Conservation (phyloP, 257 asterid species). For the Gardenia jasminoides region DNA sequence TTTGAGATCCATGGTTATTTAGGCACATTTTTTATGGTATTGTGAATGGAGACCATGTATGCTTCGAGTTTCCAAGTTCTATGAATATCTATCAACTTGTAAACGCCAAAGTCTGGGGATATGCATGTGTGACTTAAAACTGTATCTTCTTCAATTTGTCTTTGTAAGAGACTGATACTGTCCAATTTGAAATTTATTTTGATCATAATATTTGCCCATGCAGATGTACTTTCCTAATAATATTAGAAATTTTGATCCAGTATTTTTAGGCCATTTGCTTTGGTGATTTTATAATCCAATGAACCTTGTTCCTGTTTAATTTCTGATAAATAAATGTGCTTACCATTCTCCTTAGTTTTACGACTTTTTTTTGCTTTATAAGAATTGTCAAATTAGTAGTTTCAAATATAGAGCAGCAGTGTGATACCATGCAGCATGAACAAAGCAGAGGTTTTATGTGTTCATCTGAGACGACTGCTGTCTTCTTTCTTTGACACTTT, state of each 20-base stretch:
- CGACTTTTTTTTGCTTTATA: not conserved
- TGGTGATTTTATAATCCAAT: not conserved
- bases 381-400: not conserved
- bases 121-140: not conserved
- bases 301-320: not conserved
- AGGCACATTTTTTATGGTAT: not conserved
- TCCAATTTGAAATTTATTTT: not conserved
- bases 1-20: not conserved
- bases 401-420: too few relatives aligned
- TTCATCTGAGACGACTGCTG: too few relatives aligned
- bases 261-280: not conserved
- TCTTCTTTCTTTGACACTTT: too few relatives aligned
- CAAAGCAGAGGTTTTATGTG: too few relatives aligned
- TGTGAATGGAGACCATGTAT: not conserved
- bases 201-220: not conserved
- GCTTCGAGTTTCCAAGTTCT: not conserved
- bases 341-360: not conserved
- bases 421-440: too few relatives aligned
- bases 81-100: not conserved
- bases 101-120: too few relatives aligned
- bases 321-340: too few relatives aligned
- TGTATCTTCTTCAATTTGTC: not conserved
- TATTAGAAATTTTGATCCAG: not conserved
- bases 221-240: not conserved
- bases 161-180: not conserved